Conservation (phyloP, 768 basidiomycete genomes). For the Suillus clintonianus region DNA sequence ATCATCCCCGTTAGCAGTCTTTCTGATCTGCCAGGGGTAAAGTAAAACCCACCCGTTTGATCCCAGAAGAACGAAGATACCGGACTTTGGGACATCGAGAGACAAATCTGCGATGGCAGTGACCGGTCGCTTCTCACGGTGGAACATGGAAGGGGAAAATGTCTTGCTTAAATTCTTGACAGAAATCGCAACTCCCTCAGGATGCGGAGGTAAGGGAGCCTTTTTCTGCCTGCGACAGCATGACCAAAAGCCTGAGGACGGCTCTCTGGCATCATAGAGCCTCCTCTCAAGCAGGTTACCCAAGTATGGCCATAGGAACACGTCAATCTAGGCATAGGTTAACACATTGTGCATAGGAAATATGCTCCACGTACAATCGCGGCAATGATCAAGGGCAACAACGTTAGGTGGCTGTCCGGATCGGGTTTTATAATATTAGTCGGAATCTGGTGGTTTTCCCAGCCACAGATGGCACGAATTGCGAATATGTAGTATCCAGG, state of each 20-base stretch:
- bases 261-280: constrained; percentile 60
- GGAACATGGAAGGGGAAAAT: constrained; percentile 52
- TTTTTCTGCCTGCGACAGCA: constrained; percentile 17
- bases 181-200: constrained; percentile 56
- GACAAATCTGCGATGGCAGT: constrained; percentile 68
- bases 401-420: constrained; percentile 55
- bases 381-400: constrained; percentile 63
- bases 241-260: constrained; percentile 27
- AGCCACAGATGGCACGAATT: constrained; percentile 66
- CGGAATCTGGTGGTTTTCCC: constrained; percentile 57
- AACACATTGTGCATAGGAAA: background rate
- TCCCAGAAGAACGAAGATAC: constrained; percentile 78
- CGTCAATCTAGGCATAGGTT: constrained; percentile 49
- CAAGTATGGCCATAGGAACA: constrained; percentile 75
- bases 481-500: constrained; percentile 77
- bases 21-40: background rate
- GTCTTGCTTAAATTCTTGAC: constrained; percentile 61
- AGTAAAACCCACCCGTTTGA: constrained; percentile 60
- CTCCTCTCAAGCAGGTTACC: constrained; percentile 58
- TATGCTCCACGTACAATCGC: constrained; percentile 51
- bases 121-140: constrained; percentile 47
- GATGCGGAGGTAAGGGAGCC: constrained; percentile 23
- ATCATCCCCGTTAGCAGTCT: background rate
- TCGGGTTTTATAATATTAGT: constrained; percentile 59
- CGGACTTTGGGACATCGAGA: constrained; percentile 66